These are phyloP conservation scores for Darksidea phi DNA, from an alignment of 495 filamentous ascomycete species.

Conservation along the genomic window DNA sequence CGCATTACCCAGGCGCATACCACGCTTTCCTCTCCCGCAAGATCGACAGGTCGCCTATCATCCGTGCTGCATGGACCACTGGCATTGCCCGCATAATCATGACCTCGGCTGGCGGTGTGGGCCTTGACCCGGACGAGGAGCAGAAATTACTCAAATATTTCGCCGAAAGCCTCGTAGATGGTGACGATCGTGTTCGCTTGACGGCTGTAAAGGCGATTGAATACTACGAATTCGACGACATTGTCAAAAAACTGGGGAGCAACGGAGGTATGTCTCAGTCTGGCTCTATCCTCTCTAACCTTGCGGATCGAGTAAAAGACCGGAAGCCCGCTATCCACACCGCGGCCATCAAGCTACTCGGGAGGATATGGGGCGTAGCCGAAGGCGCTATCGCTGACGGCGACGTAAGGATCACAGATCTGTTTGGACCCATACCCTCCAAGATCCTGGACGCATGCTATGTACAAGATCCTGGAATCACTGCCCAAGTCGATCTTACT, in stretches of 20 bases:
- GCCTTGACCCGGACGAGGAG: constrained; percentile 75
- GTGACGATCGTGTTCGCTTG: constrained; percentile 85
- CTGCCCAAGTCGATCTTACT: constrained; percentile 78
- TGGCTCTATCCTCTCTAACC: constrained; percentile 69
- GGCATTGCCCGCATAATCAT: constrained; percentile 76
- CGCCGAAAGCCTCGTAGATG: constrained; percentile 76
- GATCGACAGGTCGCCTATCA: constrained; percentile 76
- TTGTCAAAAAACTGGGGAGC: constrained; percentile 75
- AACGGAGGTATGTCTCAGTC: constrained; percentile 67
- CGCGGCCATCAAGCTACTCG: constrained; percentile 80
- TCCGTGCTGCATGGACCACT: constrained; percentile 82
- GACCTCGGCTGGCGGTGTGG: constrained; percentile 84
- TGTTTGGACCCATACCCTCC: constrained; percentile 76
- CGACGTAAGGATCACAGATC: constrained; percentile 67
- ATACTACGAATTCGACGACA: constrained; percentile 70
- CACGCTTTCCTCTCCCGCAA: constrained; percentile 76
- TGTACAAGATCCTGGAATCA: constrained; percentile 84
- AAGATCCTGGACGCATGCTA: constrained; percentile 87
- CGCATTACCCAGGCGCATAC: constrained; percentile 73
- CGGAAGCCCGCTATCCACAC: constrained; percentile 75
- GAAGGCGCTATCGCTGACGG: constrained; percentile 81
- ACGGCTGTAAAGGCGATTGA: constrained; percentile 81
- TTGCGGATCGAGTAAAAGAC: constrained; percentile 88
- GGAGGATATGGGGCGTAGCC: constrained; percentile 87
- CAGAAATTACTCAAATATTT: constrained; percentile 67